These are phyloP conservation scores for Bryoerythrophyllum caledonicum DNA, from an alignment of 225 moss, liverwort and hornwort genomes.

Conservation along the genomic window DNA sequence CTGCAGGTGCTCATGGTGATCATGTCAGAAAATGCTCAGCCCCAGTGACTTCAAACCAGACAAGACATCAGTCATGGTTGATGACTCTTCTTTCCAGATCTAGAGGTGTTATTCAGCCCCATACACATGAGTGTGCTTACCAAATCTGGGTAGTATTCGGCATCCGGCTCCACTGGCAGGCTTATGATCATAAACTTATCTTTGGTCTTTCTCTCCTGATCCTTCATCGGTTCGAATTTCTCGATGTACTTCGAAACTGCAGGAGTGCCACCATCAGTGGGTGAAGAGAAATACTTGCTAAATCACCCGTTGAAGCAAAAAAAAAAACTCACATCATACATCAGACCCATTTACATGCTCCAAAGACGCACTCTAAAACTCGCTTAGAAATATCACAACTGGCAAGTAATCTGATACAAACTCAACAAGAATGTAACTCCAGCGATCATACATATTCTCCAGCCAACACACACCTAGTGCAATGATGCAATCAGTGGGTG, in stretches of 20 bases:
- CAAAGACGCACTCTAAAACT: neutral
- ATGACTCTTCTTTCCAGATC: slow-evolving; percentile 1
- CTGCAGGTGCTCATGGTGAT: slow-evolving; percentile 36
- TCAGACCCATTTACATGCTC: no score
- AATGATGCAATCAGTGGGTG: slow-evolving; percentile 34
- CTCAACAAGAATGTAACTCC: neutral
- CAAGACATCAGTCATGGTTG: neutral
- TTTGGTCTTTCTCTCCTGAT: slow-evolving; percentile 75
- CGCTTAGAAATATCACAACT: neutral
- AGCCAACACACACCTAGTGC: slow-evolving; percentile 61
- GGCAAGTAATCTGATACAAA: neutral
- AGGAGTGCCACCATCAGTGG: slow-evolving; percentile 21
- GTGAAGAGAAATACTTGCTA: neutral
- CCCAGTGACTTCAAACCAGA: neutral
- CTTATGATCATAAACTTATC: slow-evolving; percentile 94
- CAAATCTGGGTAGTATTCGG: slow-evolving; percentile 74
- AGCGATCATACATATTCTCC: neutral
- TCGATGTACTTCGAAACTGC: slow-evolving; percentile 86
- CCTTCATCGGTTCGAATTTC: slow-evolving; percentile 31
- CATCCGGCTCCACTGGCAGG: slow-evolving; percentile 65
- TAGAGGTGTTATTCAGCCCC: neutral
- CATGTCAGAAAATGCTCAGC: slow-evolving; percentile 9
- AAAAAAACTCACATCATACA: neutral
- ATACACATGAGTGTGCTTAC: slow-evolving; percentile 37
- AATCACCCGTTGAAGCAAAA: no score